These are phyloP conservation scores for Yamadazyma atmosphaerica DNA, from an alignment of 1,139 yeast species.

Conservation along the genomic window DNA sequence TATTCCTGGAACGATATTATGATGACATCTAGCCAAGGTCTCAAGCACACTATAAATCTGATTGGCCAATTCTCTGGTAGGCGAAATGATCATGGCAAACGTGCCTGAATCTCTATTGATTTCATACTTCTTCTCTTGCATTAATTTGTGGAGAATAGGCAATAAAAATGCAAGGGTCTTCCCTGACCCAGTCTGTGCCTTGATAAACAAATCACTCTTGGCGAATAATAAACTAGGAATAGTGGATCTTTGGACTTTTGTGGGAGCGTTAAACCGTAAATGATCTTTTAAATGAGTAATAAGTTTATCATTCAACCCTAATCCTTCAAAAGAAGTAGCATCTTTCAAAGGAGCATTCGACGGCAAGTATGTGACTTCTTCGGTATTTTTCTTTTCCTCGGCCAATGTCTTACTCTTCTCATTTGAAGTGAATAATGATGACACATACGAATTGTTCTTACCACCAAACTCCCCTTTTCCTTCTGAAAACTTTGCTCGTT, in stretches of 20 bases:
- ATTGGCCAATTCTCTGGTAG: conserved; percentile 93
- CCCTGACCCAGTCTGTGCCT: conserved; percentile 97
- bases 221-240: conserved; percentile 64
- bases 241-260: conserved; percentile 80
- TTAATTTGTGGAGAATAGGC: conserved; percentile 75
- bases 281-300: conserved; percentile 55
- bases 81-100: conserved; percentile 84
- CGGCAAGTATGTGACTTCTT: conserved; percentile 39
- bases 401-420: conserved; percentile 29
- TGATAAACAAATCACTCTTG: conserved; percentile 73
- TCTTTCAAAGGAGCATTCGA: conserved; percentile 86
- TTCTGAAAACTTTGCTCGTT: conserved; percentile 34
- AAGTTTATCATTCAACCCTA: conserved; percentile 64
- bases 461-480: conserved; percentile 51
- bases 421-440: conserved; percentile 84
- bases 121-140: conserved; percentile 48
- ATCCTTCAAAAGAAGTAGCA: conserved; percentile 64
- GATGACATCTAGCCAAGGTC: conserved; percentile 68
- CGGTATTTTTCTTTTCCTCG: conserved; percentile 14
- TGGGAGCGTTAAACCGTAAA: conserved; percentile 68
- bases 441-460: conserved; percentile 62
- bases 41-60: conserved; percentile 86
- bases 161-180: conserved; percentile 83
- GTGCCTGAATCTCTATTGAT: conserved; percentile 76
- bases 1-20: conserved; percentile 85